phyloP scores from a whole-genome alignment of 805 yeast species.

The Wickerhamomyces canadensis region DNA sequence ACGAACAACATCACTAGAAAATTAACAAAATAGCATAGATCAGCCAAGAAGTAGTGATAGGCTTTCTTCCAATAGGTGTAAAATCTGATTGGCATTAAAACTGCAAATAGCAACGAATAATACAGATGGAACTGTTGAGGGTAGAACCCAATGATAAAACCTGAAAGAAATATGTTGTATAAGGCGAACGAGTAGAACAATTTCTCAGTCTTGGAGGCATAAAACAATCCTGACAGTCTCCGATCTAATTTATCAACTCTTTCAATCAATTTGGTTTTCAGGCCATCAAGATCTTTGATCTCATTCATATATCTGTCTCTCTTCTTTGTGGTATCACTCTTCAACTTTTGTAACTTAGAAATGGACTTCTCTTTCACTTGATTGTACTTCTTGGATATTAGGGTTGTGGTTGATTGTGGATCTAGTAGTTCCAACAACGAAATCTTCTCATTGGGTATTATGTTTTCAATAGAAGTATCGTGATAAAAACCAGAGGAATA shows the following conservation, averaged over 20 bases:
- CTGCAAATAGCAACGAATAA: slow-evolving; percentile 54
- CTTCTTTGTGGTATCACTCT: slow-evolving; percentile 15
- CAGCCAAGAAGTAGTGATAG: slow-evolving; percentile 85
- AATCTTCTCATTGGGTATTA: slow-evolving; percentile 20
- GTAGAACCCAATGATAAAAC: slow-evolving; percentile 68
- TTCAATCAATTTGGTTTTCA: slow-evolving; percentile 20
- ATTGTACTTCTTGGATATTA: slow-evolving; percentile 21
- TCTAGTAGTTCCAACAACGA: slow-evolving; percentile 25
- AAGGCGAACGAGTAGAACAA: slow-evolving; percentile 72
- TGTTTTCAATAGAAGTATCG: slow-evolving; percentile 14
- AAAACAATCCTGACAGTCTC: slow-evolving; percentile 30
- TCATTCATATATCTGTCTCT: slow-evolving; percentile 15
- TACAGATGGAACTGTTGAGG: slow-evolving; percentile 75
- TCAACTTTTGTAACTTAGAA: slow-evolving; percentile 14
- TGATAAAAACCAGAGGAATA: slow-evolving; percentile 16
- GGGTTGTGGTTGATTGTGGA: slow-evolving; percentile 22
- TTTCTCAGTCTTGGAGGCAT: slow-evolving; percentile 62
- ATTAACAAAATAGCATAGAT: slow-evolving; percentile 89
- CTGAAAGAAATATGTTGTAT: slow-evolving; percentile 61
- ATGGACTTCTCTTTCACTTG: slow-evolving; percentile 21
- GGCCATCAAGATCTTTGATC: slow-evolving; percentile 19
- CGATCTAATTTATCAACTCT: slow-evolving; percentile 34
- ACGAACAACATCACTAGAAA: slow-evolving; percentile 59
- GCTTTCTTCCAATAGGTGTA: slow-evolving; percentile 75
- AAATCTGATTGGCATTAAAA: slow-evolving; percentile 79